These are phyloP conservation scores for Inonotus obliquus DNA, from an alignment of 1,284 basidiomycete genomes.

Conservation along the genomic window DNA sequence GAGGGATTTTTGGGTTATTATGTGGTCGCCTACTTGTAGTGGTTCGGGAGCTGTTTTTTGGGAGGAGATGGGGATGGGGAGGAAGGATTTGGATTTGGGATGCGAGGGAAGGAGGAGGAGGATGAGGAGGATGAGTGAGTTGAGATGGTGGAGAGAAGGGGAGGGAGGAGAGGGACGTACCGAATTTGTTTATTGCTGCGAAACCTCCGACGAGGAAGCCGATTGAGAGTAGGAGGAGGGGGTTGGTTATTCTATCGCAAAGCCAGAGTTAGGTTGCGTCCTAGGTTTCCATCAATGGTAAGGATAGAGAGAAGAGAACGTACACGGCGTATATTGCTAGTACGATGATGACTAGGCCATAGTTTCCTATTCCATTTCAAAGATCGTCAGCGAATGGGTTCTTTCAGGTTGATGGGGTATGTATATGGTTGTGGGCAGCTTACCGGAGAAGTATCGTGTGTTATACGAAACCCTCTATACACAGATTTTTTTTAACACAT, in stretches of 20 bases:
- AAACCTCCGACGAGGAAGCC: constrained; percentile 92
- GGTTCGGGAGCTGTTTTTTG: constrained; percentile 78
- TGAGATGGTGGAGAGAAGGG: constrained; percentile 4
- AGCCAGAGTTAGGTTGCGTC: not conserved
- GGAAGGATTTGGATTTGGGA: no score
- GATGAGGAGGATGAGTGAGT: not conserved
- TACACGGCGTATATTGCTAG: constrained; percentile 90
- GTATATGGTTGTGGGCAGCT: constrained; percentile 18
- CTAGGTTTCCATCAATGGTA: not conserved
- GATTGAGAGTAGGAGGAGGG: constrained; percentile 77
- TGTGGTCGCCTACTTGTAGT: constrained; percentile 71
- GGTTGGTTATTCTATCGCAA: constrained; percentile 66
- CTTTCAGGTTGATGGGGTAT: not conserved
- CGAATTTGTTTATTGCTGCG: constrained; percentile 84
- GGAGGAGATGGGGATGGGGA: no score
- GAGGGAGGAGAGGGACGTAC: constrained; percentile 42
- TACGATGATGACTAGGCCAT: constrained; percentile 75
- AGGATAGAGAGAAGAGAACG: constrained; percentile 30
- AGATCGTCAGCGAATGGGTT: not conserved
- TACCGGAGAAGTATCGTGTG: constrained; percentile 87
- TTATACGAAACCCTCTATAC: constrained; percentile 88
- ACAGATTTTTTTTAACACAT: not conserved
- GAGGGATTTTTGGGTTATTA: constrained; percentile 78
- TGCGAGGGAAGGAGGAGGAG: not conserved
- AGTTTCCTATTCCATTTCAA: constrained; percentile 59